These are phyloP conservation scores for Penicillium sp. DNA, from an alignment of 2,329 filamentous ascomycete genomes.

Conservation along the genomic window DNA sequence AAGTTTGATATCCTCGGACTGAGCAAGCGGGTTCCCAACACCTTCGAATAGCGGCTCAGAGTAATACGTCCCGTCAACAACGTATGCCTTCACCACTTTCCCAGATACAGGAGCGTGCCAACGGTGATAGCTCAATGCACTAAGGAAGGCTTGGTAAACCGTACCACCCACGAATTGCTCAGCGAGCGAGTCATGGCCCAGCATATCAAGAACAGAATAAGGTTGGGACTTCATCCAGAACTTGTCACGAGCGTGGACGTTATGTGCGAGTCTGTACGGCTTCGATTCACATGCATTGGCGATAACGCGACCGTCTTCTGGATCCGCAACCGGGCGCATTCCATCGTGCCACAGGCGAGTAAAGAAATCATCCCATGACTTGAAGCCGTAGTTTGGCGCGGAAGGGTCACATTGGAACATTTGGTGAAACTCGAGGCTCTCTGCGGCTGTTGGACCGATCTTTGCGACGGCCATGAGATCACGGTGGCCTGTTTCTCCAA, in stretches of 20 bases:
- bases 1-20: conserved; percentile 28
- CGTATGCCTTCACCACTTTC: conserved; percentile 56
- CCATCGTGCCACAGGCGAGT: conserved; percentile 56
- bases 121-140: conserved; percentile 66
- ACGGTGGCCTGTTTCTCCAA: conserved; percentile 49
- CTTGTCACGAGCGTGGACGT: conserved; percentile 56
- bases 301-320: conserved; percentile 52
- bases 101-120: conserved; percentile 71
- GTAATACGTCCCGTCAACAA: conserved; percentile 66
- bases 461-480: conserved; percentile 42
- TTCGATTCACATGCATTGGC: conserved; percentile 65
- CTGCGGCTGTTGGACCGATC: conserved; percentile 17
- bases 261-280: conserved; percentile 52
- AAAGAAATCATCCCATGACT: conserved; percentile 71
- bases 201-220: conserved; percentile 65
- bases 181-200: conserved; percentile 54
- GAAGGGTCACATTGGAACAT: conserved; percentile 31
- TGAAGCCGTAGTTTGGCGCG: conserved; percentile 50
- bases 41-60: conserved; percentile 58
- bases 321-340: conserved; percentile 59
- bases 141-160: conserved; percentile 69
- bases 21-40: conserved; percentile 33
- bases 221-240: conserved; percentile 71
- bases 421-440: conserved; percentile 27
- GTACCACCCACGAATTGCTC: conserved; percentile 61